Evolutionary conservation across 148 eudicot species (phyloP).

Genomic region (Chenopodium quinoa): DNA sequence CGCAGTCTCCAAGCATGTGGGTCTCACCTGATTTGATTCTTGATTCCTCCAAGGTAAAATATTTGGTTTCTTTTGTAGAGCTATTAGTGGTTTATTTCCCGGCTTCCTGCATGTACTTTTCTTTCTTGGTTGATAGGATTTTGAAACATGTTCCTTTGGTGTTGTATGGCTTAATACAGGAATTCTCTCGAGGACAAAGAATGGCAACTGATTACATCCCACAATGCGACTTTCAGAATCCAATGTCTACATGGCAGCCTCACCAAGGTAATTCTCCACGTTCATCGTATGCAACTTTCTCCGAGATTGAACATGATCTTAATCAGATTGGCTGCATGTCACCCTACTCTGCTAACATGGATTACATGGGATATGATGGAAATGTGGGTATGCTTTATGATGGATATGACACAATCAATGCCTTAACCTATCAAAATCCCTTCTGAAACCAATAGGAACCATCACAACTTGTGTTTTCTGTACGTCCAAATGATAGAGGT

Average conservation of each 20-base stretch:
- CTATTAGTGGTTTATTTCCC: not conserved
- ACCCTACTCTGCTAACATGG: conserved; percentile 39
- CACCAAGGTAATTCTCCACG: conserved; percentile 52
- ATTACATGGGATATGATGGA: conserved; percentile 48
- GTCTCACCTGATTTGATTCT: conserved; percentile 65
- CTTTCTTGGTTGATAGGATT: not conserved
- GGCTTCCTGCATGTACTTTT: not conserved
- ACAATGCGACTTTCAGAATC: conserved; percentile 41
- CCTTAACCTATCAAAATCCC: conserved; percentile 38
- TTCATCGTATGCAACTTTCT: conserved; percentile 73
- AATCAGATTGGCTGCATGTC: conserved; percentile 48
- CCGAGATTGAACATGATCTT: conserved; percentile 51
- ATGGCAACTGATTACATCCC: conserved; percentile 34
- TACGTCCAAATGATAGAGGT: conserved; percentile 20
- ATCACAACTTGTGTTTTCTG: conserved; percentile 16
- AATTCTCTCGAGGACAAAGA: conserved; percentile 43
- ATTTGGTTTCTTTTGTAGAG: not conserved
- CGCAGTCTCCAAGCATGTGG: conserved; percentile 46
- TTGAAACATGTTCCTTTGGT: conserved; percentile 3
- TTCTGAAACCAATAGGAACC: conserved; percentile 28
- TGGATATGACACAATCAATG: conserved; percentile 41
- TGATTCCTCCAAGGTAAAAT: conserved; percentile 72
- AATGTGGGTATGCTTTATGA: conserved; percentile 41
- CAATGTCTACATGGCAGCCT: conserved; percentile 45
- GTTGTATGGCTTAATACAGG: conserved; percentile 41